Base-by-base conservation (phyloP, 495 filamentous ascomycete species). In the Glonium stellatum region DNA sequence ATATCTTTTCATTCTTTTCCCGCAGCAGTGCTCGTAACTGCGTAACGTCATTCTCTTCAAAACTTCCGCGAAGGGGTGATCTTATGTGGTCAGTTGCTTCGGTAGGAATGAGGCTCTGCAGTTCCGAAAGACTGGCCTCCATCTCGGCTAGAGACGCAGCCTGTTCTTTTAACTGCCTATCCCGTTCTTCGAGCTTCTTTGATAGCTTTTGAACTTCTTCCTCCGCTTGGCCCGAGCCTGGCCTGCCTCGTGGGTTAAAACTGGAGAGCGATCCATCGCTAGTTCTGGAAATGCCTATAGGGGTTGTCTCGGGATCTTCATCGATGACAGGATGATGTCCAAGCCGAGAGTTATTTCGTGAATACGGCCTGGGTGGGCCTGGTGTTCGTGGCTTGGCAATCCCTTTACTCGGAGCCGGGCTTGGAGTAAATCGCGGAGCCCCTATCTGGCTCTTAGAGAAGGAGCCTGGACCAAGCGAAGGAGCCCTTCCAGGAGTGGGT, bases 1-100 rank as follows among this genome's bases (percentile, higher is more conserved):
- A 81, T 64, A 99, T 97, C 75, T 90, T 95, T 47, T 99, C 93
- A 65, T 97, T 96, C 77, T 96, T 96, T 71, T 99, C 95, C 18
- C 92, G 82, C 37, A 99, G 74, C 59, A 96, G 72, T 12, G 84
- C 79, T 34, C 93, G 88, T 55, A 99, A 77, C 63, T 91, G 88
- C 4, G 82, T 66, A 4, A 83, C 80, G 69, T 96, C 91, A 52
- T 84, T 84, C 39, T 90, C 87, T 49, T 95, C 90, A n/a, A 88
- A 31, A 8, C 48, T 72, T 60, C 85, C 86, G 19, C 46, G 60
- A 36, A 60, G 57, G 0, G 61, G 41, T 51, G 59, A 47, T 13
- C 39, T 35, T 1, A 57, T 46, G 1, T 63, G 34, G n/a, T 65
- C 65, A 47, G 59, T 18, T 12, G 48, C 58, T 25, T 67, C 65